Conservation (phyloP, 2,329 filamentous ascomycete species). For the Aspergillus ruber region DNA sequence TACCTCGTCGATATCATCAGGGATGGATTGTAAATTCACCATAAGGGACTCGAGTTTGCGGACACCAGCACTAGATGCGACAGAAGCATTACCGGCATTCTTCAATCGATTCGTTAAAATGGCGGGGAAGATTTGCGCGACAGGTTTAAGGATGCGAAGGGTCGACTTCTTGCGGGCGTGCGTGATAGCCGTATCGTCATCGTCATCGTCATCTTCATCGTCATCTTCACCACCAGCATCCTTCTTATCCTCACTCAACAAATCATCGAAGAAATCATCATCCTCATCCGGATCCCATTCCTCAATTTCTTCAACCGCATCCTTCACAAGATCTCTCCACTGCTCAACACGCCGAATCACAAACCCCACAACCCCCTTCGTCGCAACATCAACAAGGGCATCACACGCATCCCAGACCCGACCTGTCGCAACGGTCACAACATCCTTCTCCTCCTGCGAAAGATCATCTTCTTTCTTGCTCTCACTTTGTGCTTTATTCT, state of each 20-base stretch:
- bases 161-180: constrained; percentile 36
- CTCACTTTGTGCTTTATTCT: constrained; percentile 36
- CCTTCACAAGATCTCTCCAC: constrained; percentile 67
- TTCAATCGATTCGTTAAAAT: constrained; percentile 37
- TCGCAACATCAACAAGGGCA: constrained; percentile 57
- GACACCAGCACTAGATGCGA: constrained; percentile 13
- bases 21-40: constrained; percentile 28
- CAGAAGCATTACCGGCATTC: constrained; percentile 18
- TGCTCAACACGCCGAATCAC: constrained; percentile 66
- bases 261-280: constrained; percentile 46
- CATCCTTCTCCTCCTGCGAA: constrained; percentile 35
- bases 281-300: constrained; percentile 75
- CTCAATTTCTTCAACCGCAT: constrained; percentile 78
- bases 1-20: constrained; percentile 40
- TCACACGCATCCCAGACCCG: constrained; percentile 82
- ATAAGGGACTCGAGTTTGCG: constrained; percentile 31
- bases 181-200: constrained; percentile 28
- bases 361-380: constrained; percentile 62
- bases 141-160: constrained; percentile 37
- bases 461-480: constrained; percentile 22
- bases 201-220: constrained; percentile 13
- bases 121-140: constrained; percentile 39
- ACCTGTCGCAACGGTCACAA: constrained; percentile 63
- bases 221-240: constrained; percentile 11
- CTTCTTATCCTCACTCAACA: constrained; percentile 25